phyloP scores from a whole-genome alignment of 108 stramenopile genomes.

The Hondaea fermentalgiana region DNA sequence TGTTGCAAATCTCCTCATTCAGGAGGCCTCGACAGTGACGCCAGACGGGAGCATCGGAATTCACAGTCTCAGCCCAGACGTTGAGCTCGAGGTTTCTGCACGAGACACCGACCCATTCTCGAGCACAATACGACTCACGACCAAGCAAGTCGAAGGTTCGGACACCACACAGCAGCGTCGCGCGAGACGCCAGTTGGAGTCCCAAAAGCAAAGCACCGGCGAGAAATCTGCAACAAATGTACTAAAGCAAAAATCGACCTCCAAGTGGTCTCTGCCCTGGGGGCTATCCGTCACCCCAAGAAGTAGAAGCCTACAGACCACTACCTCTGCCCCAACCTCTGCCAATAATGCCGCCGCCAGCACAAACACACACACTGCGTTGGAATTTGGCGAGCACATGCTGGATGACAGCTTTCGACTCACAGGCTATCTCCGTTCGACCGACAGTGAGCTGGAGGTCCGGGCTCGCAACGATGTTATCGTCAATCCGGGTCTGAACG shows the following conservation, averaged over 20 bases:
- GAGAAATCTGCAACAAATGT: not conserved
- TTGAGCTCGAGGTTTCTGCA: not conserved
- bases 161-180: not conserved
- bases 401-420: not conserved
- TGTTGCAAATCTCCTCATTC: not conserved
- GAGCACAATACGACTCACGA: not conserved
- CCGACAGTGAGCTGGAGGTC: not conserved
- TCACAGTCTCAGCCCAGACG: not conserved
- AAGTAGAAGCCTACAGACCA: too few relatives aligned
- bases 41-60: conserved; percentile 1
- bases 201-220: not conserved
- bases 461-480: not conserved
- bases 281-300: too few relatives aligned
- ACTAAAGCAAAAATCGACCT: not conserved
- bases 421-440: not conserved
- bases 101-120: not conserved
- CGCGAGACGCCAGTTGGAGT: not conserved
- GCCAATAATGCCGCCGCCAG: too few relatives aligned
- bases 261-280: too few relatives aligned
- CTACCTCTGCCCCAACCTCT: too few relatives aligned
- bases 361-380: not conserved
- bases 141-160: not conserved
- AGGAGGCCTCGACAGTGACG: not conserved
- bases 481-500: not conserved
- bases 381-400: not conserved